phyloP scores from a whole-genome alignment of 352 stramenopile species.

The Phytopythium boreale region DNA sequence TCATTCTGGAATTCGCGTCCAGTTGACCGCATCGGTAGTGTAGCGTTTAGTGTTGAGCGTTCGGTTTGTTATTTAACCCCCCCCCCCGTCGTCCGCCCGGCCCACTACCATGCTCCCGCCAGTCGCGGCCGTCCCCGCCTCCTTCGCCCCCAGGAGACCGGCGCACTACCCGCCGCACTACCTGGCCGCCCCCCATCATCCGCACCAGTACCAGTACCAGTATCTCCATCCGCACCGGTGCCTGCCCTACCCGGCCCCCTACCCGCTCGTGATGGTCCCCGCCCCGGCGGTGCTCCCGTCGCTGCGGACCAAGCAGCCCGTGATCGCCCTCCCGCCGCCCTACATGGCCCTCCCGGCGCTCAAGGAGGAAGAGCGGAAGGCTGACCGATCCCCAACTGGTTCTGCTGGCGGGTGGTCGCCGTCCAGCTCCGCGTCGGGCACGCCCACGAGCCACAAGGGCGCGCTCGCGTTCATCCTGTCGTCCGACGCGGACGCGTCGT shows the following conservation, averaged over 20 bases:
- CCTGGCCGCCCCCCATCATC: background rate
- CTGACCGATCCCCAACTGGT: background rate
- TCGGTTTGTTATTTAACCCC: background rate
- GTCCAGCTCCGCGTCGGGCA: background rate
- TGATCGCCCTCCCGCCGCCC: background rate
- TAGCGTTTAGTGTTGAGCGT: background rate
- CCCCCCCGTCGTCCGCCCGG: no score
- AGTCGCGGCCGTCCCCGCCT: background rate
- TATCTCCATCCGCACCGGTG: background rate
- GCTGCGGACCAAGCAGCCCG: background rate
- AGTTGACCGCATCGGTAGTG: background rate
- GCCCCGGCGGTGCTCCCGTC: background rate
- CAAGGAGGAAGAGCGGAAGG: background rate
- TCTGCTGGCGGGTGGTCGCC: background rate
- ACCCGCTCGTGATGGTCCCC: background rate
- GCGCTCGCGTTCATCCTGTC: constrained; percentile 35
- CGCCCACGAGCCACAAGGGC: constrained; percentile 17
- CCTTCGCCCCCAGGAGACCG: no score
- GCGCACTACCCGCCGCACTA: no score
- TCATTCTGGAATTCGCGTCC: background rate
- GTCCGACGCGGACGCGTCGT: background rate
- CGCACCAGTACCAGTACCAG: no score
- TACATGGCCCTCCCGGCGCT: background rate
- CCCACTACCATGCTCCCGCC: background rate
- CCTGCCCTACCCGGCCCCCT: background rate